These are phyloP conservation scores for Microcera coccophila DNA, from an alignment of 2,329 filamentous ascomycete species.

Conservation along the genomic window DNA sequence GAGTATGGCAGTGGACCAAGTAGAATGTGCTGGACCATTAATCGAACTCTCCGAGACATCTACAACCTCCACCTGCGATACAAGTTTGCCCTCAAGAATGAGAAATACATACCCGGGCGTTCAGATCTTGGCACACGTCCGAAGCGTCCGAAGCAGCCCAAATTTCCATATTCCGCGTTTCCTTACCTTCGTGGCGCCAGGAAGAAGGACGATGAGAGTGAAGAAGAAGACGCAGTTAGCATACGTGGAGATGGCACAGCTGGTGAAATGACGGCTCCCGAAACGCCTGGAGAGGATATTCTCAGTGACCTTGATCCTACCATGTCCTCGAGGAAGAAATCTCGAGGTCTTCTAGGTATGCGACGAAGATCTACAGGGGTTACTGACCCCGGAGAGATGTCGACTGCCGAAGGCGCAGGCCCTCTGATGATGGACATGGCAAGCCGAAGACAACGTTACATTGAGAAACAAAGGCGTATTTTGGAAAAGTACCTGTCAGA, in stretches of 20 bases:
- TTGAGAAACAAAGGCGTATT: constrained; percentile 77
- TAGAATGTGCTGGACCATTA: constrained; percentile 93
- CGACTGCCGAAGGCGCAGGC: constrained; percentile 39
- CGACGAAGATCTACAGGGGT: constrained; percentile 51
- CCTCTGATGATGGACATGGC: constrained; percentile 49
- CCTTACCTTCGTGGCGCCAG: constrained; percentile 82
- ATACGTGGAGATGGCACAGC: constrained; percentile 43
- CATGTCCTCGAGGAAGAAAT: constrained; percentile 42
- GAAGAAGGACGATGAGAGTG: constrained; percentile 73
- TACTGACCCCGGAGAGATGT: constrained; percentile 45
- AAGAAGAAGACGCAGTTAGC: constrained; percentile 60
- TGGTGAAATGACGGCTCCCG: constrained; percentile 55
- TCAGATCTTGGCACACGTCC: constrained; percentile 63
- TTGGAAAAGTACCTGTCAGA: constrained; percentile 88
- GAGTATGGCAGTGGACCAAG: constrained; percentile 96
- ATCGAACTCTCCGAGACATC: constrained; percentile 83
- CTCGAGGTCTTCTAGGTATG: constrained; percentile 52
- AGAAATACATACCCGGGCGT: constrained; percentile 71
- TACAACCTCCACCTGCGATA: constrained; percentile 91
- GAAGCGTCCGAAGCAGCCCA: constrained; percentile 81
- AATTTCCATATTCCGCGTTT: constrained; percentile 84
- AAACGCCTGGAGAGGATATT: constrained; percentile 55
- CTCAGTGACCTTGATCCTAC: constrained; percentile 33
- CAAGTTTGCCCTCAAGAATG: constrained; percentile 78
- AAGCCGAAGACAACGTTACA: constrained; percentile 54